Base-by-base conservation (phyloP, 345 rosid genomes). In the Psidium friedrichsthalianum region DNA sequence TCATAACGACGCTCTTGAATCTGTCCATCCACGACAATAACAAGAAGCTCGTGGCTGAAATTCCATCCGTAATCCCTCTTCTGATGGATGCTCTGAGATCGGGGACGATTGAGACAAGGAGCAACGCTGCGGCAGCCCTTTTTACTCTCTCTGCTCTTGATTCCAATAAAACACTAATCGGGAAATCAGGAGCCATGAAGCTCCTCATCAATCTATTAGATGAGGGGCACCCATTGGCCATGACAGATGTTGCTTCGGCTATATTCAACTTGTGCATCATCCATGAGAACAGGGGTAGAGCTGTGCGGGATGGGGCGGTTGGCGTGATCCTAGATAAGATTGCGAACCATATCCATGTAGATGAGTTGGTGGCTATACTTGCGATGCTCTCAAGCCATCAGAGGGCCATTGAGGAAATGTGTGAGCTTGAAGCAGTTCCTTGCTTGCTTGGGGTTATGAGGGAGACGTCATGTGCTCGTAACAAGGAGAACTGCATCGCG, bases 191-290 rank as follows among this genome's bases (percentile, higher is more conserved):
- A 82, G 95, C 95, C 58, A 36, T 97, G 36, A 93, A 89, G 86
- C 99, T 96, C 64, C 98, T 97, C 13, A 83, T 96, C 22, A 90
- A 94, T 78, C 96, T 97, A 13, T 83, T 97, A 36, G 98, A 94
- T 1, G 98, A 96, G 84, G 98, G 98, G 58, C 95, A 96, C 90
- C 89, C 96, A 27, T 84, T 88, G 55, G 96, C 95, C 47, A 89
- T 95, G 93, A 97, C 94, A 82, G 99, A 97, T 83, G 97, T 87
- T 40, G 99, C 99, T 81, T 94, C 99, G n/a, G 99, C 99, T 1
- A 92, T 97, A 27, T 97, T 97, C 87, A 94, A 89, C 57, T 89
- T 97, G 3, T 97, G 99, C 85, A 92, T 94, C 6, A 82, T 90
- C 10, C 98, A 93, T 52, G 99, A 97, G 82, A 97, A 97, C 89